Evolutionary conservation across 2,329 filamentous ascomycete species (phyloP), one percentile per base, ranked within the genome.

Genomic region (Aspergillus jensenii): DNA sequence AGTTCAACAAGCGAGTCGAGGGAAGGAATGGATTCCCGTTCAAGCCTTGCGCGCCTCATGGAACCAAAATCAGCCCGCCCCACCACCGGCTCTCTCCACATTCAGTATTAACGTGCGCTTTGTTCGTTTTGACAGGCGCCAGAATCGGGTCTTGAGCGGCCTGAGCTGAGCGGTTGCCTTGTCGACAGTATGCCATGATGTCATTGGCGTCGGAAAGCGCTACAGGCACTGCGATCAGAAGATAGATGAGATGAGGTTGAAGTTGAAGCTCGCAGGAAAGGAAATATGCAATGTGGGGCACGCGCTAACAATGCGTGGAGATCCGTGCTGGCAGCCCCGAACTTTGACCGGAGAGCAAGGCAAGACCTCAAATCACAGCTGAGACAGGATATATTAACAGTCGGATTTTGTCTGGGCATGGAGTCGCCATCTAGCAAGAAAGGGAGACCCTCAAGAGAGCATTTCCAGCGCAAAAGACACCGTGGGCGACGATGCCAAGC

Each of bases 1-100:
- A 54, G 40, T n/a, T 43, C 51, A 31, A 33, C 51, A 54, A 54
- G 51, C 51, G 51, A 54, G 51, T 41, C 49, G 46, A 33, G 12
- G 19, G n/a, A 9, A 48, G 27, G 47, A 49, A 31, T 23, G 31
- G 6, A 31, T 15, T 49, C 21, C 31, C 19, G 33, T 15, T 39
- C 23, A 14, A 53, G 33, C 40, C 19, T 23, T 37, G 47, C 33
- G 51, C 41, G 41, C 31, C n/a, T 25, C 15, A 53, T 53, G 27
- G 27, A 23, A 53, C 51, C 51, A 39, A 46, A 45, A 37, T n/a
- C 51, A 46, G 31, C 43, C 15, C 31, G 51, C 51, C 51, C 51
- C 51, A 53, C 51, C 41, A 27, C 31, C 12, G 21, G 40, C 9
- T 53, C 51, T 39, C 51, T 53, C 51, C 51, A 53, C 51, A 46